These are phyloP conservation scores for Coniochaeta sp. DNA, from an alignment of 2,329 filamentous ascomycete species.

Conservation along the genomic window DNA sequence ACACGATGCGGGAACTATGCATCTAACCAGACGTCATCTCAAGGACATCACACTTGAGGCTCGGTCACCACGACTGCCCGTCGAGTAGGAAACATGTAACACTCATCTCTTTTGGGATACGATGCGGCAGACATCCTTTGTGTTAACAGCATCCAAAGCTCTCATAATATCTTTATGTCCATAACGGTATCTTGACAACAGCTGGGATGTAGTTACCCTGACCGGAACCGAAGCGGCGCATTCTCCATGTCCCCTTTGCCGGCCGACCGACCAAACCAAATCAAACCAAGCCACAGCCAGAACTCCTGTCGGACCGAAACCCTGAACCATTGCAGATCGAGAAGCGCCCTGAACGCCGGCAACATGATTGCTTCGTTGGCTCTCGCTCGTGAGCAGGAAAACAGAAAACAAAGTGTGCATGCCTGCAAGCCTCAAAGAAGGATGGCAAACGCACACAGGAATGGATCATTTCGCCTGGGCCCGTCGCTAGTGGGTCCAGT, in stretches of 20 bases:
- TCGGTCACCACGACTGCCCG: neutral
- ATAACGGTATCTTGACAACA: neutral
- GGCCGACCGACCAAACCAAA: neutral
- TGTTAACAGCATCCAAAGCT: neutral
- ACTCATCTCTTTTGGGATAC: neutral
- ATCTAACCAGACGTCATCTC: neutral
- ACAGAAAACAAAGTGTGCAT: neutral
- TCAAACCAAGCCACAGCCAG: neutral
- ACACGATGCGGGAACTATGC: neutral
- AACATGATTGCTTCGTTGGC: neutral
- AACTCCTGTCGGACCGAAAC: neutral
- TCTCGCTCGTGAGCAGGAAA: neutral
- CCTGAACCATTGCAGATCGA: neutral
- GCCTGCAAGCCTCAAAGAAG: neutral
- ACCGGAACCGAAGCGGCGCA: neutral
- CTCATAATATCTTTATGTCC: neutral
- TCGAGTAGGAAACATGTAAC: neutral
- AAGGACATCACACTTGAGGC: neutral
- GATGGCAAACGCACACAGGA: neutral
- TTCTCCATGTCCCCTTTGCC: neutral
- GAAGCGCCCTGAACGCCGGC: neutral
- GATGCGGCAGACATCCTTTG: neutral
- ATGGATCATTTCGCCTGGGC: neutral
- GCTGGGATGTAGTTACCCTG: neutral
- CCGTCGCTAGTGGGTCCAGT: neutral